These are phyloP conservation scores for Chaetomium sp. DNA, from an alignment of 2,329 filamentous ascomycete genomes.

Conservation along the genomic window DNA sequence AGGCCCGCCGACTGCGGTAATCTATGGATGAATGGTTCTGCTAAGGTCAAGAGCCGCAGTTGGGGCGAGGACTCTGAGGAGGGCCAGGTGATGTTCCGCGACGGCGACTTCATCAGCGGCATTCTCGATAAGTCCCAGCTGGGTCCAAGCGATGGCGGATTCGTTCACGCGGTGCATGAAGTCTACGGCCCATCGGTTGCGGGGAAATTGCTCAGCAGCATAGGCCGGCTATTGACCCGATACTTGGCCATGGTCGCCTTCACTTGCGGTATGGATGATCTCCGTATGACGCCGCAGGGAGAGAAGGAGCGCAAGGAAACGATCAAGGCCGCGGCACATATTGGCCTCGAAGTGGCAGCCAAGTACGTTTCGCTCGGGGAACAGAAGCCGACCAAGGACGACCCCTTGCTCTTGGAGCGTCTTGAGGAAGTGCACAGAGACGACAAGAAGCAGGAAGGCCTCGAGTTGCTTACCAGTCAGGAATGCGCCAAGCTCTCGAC, in stretches of 20 bases:
- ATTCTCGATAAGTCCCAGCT: conserved; percentile 97
- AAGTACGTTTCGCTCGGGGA: conserved; percentile 85
- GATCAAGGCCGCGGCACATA: conserved; percentile 64
- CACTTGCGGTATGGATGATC: conserved; percentile 95
- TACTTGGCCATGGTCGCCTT: conserved; percentile 93
- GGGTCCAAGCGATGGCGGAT: conserved; percentile 80
- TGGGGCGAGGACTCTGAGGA: conserved; percentile 76
- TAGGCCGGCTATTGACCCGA: conserved; percentile 86
- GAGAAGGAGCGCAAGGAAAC: conserved; percentile 70
- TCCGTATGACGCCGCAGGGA: conserved; percentile 79
- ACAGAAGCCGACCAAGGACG: conserved; percentile 60
- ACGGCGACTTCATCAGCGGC: conserved; percentile 84
- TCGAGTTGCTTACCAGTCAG: conserved; percentile 86
- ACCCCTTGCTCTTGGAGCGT: conserved; percentile 72
- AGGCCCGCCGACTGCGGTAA: conserved; percentile 74
- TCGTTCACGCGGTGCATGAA: conserved; percentile 92
- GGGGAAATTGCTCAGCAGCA: conserved; percentile 82
- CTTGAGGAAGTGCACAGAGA: conserved; percentile 90
- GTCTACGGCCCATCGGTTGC: conserved; percentile 86
- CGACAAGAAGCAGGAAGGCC: conserved; percentile 82
- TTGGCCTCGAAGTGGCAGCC: conserved; percentile 79
- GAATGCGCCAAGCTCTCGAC: conserved; percentile 72
- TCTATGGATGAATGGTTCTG: conserved; percentile 77
- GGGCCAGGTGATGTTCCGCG: conserved; percentile 75
- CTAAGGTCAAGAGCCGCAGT: conserved; percentile 73